These are phyloP conservation scores for Xerocomus nothofagi DNA, from an alignment of 1,284 basidiomycete species.

Conservation along the genomic window DNA sequence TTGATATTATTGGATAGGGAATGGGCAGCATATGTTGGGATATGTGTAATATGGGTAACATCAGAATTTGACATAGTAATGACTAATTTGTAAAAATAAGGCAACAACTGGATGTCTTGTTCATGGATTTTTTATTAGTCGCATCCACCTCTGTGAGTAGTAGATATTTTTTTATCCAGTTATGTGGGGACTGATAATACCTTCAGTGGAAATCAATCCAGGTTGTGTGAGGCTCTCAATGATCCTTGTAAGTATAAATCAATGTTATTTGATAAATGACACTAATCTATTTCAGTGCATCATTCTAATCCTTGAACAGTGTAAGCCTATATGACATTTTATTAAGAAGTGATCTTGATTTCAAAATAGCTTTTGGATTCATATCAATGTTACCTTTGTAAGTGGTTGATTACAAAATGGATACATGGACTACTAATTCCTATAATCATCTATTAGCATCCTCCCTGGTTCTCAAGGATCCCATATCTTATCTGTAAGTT, in stretches of 20 bases:
- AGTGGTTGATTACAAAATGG: constrained; percentile 3
- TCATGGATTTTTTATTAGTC: constrained; percentile 25
- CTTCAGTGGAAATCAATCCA: constrained; percentile 12
- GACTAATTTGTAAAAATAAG: constrained; percentile 18
- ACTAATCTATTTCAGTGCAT: constrained; percentile 14
- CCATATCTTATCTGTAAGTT: constrained; percentile 5
- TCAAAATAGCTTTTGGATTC: constrained; percentile 30
- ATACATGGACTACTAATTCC: not conserved
- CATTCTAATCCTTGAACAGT: constrained; percentile 22
- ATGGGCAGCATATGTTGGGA: constrained; percentile 7
- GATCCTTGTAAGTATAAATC: constrained; percentile 19
- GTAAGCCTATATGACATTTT: constrained; percentile 6
- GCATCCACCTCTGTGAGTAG: constrained; percentile 26
- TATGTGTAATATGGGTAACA: constrained; percentile 13
- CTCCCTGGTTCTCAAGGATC: not conserved
- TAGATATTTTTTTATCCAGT: not conserved
- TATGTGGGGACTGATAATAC: not conserved
- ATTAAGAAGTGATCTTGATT: not conserved
- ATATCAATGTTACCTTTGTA: constrained; percentile 38
- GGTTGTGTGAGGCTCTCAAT: not conserved
- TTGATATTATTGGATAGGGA: constrained; percentile 13
- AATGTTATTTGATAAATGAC: not conserved
- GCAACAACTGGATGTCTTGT: constrained; percentile 22
- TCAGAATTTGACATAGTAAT: not conserved
- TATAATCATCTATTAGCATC: constrained; percentile 5